Evolutionary conservation across 2,329 filamentous ascomycete genomes (phyloP), one percentile per base, ranked within the genome.

Genomic region (Mycocentrospora acerina): DNA sequence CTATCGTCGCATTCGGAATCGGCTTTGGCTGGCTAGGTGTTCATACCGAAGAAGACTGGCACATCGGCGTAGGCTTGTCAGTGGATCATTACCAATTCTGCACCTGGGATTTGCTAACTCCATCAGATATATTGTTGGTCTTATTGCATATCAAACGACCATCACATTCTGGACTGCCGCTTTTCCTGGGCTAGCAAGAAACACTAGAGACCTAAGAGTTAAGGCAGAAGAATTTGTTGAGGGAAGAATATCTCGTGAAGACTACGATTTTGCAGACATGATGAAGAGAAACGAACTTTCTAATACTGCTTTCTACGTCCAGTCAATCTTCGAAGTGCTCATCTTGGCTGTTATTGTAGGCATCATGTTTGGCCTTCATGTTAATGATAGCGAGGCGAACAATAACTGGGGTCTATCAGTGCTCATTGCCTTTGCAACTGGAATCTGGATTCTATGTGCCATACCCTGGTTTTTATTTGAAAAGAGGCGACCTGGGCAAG

Each of bases 331-430:
- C 2, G 81, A 85, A 54, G 72, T 86, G 6, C 58, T 81, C 24
- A 57, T 55, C 12, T 29, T 57, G 4, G 53, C 53, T 5, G 49
- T 55, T 8, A 61, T 59, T 12, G 53, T 59, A 1, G 56, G 56
- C 9, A 59, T 61, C 31, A 57, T 85, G 34, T 80, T 86, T 3
- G 79, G 69, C 0, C 53, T 86, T 30, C 55, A 79, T 31, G 82
- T 84, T 28, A 79, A 82, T 44, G 78, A 72, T 4, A 79, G 76
- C 51, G 62, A 70, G 5, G 74, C 68, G 4, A 79, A 81, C 53
- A 86, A 86, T 59, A 85, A 83, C 46, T 83, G 79, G 78, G 83
- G 81, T 0, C 58, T 85, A 3, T 80, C 75, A 5, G 81, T 85
- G 0, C 70, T 85, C 9, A 80, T 86, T 35, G 81, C 82, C 0